Evolutionary conservation across 1,284 basidiomycete genomes (phyloP), one percentile per base, ranked within the genome.

Genomic region (Cryptococcus deneoformans): DNA sequence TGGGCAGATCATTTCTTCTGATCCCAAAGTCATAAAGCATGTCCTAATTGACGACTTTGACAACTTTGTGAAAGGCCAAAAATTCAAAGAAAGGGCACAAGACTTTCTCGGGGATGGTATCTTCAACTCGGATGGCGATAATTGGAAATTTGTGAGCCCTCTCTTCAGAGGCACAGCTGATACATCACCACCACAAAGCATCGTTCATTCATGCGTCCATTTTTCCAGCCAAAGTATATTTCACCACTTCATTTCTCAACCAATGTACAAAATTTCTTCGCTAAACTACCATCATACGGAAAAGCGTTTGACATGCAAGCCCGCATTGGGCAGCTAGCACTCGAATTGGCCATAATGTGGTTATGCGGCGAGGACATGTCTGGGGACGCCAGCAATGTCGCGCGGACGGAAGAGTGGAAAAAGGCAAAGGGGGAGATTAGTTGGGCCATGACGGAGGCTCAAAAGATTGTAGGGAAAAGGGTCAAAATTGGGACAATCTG

Each of bases 61-160:
- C 24, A 68, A 68, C 44, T 72, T 70, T 50, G 65, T 67, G 55
- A 72, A 72, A 54, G 69, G 70, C 47, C 52, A 5, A 46, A 79
- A 77, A 59, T 77, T 77, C 58, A 68, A 70, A 44, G 67, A 74
- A 45, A 67, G 78, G 50, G 67, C 72, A 7, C 60, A 73, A 38
- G 68, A 57, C 20, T 77, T 78, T 20, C n/a, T 20, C 20, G 78
- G 78, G 14, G 67, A 70, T 54, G 76, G 77, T 8, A 78, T 79
- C 29, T 79, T 79, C 64, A 76, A 74, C 43, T 68, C 72, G 1
- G 77, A 79, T 60, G 76, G 77, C 12, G 68, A 73, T 8, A 52
- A 59, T 44, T 78, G 68, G 68, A 72, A 66, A 54, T 66, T 68
- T 58, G 72, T 75, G 16, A 14, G 72, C 68, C n/a, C 0, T 42